phyloP scores from a whole-genome alignment of 1,284 basidiomycete species.

The Ustilago crameri region DNA sequence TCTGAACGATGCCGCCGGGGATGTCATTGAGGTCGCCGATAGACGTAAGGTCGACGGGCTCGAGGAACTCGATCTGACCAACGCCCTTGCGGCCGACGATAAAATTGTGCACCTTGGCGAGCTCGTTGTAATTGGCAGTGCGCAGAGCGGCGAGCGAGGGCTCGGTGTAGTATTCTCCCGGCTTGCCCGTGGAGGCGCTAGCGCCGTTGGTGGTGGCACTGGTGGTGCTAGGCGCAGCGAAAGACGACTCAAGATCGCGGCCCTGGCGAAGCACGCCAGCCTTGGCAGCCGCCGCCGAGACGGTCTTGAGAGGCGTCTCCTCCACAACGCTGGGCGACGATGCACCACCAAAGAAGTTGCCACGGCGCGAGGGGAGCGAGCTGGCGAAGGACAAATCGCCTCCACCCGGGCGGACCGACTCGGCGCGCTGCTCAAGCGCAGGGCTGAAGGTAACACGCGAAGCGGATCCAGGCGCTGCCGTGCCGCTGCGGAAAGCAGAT shows the following conservation, averaged over 20 bases:
- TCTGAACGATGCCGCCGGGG: constrained; percentile 85
- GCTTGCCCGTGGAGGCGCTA: constrained; percentile 28
- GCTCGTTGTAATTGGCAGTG: constrained; percentile 70
- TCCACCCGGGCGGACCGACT: constrained; percentile 45
- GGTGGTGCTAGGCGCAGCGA: constrained; percentile 18
- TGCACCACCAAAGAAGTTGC: constrained; percentile 33
- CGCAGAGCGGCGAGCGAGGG: constrained; percentile 58
- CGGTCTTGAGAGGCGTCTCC: constrained; percentile 51
- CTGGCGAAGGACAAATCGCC: constrained; percentile 54
- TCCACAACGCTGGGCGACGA: constrained; percentile 38
- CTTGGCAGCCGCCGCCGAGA: constrained; percentile 40
- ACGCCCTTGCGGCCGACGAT: constrained; percentile 89
- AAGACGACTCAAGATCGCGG: constrained; percentile 47
- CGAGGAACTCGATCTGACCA: constrained; percentile 88
- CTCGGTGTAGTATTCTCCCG: constrained; percentile 61
- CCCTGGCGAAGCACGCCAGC: constrained; percentile 43
- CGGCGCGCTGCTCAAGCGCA: constrained; percentile 54
- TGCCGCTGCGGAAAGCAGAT: constrained; percentile 47
- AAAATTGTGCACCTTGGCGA: constrained; percentile 78
- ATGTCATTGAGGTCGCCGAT: constrained; percentile 82
- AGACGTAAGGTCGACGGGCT: constrained; percentile 87
- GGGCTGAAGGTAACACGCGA: constrained; percentile 58
- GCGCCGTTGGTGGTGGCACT: constrained; percentile 23
- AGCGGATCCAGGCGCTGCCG: constrained; percentile 42
- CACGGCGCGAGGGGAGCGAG: constrained; percentile 51